These are phyloP conservation scores for Penicillium sp. DNA, from an alignment of 2,329 filamentous ascomycete genomes.

Conservation along the genomic window DNA sequence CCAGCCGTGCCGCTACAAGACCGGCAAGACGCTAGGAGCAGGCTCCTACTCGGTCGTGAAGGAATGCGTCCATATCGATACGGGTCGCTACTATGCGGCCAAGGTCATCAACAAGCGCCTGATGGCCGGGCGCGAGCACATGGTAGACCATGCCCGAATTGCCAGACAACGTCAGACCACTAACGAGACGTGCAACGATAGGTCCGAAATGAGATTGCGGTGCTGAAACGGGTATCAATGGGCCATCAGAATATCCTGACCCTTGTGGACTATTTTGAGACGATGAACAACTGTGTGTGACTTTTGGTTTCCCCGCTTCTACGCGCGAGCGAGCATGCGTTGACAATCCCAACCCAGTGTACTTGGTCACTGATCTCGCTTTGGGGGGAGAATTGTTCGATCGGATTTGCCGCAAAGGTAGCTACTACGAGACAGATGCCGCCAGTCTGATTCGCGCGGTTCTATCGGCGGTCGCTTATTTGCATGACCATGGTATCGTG, in stretches of 20 bases:
- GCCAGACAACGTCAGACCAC: too few relatives aligned
- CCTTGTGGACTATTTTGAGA: conserved; percentile 98
- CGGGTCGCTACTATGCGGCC: conserved; percentile 93
- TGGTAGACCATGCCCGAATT: conserved; percentile 54
- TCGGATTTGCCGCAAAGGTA: conserved; percentile 96
- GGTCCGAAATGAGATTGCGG: conserved; percentile 96
- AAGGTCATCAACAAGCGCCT: conserved; percentile 99
- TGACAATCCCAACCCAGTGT: conserved; percentile 51
- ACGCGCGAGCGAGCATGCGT: neutral
- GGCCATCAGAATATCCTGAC: conserved; percentile 97
- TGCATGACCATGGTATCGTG: conserved; percentile 97
- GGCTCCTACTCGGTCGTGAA: conserved; percentile 98
- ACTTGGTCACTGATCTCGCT: conserved; percentile 93
- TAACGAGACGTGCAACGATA: conserved; percentile 33
- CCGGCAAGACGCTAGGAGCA: conserved; percentile 92
- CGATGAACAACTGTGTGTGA: conserved; percentile 82
- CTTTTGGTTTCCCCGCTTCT: neutral
- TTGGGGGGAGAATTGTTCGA: conserved; percentile 96
- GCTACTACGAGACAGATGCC: conserved; percentile 95
- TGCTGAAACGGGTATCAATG: conserved; percentile 97
- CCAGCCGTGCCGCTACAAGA: conserved; percentile 96
- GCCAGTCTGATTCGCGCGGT: conserved; percentile 92
- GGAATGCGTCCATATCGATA: conserved; percentile 98
- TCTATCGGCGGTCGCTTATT: conserved; percentile 93
- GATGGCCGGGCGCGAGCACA: conserved; percentile 96